Evolutionary conservation across 2,329 filamentous ascomycete genomes (phyloP).

Genomic region (Decorospora gaudefroyi): DNA sequence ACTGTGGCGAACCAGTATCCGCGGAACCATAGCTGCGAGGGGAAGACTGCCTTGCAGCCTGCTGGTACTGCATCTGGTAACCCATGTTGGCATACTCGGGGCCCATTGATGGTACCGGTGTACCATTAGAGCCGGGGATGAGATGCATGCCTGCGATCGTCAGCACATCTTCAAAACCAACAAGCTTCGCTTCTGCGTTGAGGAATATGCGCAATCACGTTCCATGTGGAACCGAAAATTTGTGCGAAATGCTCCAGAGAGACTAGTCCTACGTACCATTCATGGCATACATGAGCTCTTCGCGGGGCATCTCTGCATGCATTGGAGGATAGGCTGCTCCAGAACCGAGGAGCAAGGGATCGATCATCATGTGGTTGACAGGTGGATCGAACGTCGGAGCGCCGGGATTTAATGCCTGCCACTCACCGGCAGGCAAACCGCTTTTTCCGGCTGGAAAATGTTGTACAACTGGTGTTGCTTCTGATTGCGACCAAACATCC

Average conservation of each 20-base stretch:
- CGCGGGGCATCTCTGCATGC: slow-evolving; percentile 41
- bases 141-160: slow-evolving; percentile 36
- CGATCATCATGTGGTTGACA: slow-evolving; percentile 47
- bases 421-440: slow-evolving; percentile 34
- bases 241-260: not conserved
- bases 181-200: no score
- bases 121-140: slow-evolving; percentile 33
- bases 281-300: slow-evolving; percentile 47
- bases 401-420: slow-evolving; percentile 38
- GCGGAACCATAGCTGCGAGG: slow-evolving; percentile 44
- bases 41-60: slow-evolving; percentile 38
- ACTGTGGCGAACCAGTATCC: slow-evolving; percentile 45
- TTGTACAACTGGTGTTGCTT: slow-evolving; percentile 42
- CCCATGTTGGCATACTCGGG: slow-evolving; percentile 40
- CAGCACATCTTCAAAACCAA: slow-evolving; percentile 6
- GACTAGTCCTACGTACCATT: slow-evolving; percentile 22
- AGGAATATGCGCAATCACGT: not conserved
- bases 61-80: slow-evolving; percentile 41
- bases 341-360: slow-evolving; percentile 42
- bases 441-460: slow-evolving; percentile 38
- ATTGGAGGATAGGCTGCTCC: slow-evolving; percentile 37
- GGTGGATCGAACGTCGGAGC: slow-evolving; percentile 37
- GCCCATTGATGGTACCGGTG: slow-evolving; percentile 37
- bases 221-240: not conserved
- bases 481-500: slow-evolving; percentile 45